Evolutionary conservation across 306 rosid genomes (phyloP).

Genomic region (Heteromeles arbutifolia): DNA sequence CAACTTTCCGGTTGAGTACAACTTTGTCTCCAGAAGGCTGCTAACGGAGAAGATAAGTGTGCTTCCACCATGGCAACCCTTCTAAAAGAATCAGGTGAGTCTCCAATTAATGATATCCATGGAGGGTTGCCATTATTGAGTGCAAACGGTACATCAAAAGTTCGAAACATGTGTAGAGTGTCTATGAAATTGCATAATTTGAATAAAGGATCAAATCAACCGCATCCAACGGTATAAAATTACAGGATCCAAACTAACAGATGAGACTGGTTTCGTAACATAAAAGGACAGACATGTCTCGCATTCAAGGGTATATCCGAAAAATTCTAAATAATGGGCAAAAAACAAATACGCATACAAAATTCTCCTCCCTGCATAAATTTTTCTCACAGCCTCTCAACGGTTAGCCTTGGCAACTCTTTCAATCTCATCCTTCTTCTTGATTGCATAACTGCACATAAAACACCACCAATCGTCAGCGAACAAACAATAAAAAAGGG

Average conservation of each 20-base stretch:
- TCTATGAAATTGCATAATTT: no score
- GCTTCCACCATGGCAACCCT: no score
- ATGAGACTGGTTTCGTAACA: neutral
- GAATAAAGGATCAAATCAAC: neutral
- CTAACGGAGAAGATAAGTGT: no score
- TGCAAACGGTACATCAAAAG: no score
- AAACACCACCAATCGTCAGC: neutral
- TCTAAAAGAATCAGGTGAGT: no score
- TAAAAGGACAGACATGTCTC: neutral
- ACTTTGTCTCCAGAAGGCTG: no score
- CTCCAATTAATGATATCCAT: no score
- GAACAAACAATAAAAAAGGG: neutral
- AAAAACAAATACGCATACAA: neutral
- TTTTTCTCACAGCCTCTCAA: conserved; percentile 8
- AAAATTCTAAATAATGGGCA: neutral
- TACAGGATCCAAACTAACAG: neutral
- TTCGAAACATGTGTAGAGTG: no score
- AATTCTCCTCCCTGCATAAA: conserved; percentile 1
- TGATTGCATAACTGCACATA: neutral
- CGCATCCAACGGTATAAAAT: neutral
- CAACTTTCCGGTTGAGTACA: no score
- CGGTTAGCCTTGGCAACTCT: conserved; percentile 58
- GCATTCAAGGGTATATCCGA: neutral
- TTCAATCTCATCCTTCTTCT: neutral
- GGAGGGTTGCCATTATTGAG: no score